phyloP scores from a whole-genome alignment of 176 grass and related monocot genomes.

The Phragmites australis region DNA sequence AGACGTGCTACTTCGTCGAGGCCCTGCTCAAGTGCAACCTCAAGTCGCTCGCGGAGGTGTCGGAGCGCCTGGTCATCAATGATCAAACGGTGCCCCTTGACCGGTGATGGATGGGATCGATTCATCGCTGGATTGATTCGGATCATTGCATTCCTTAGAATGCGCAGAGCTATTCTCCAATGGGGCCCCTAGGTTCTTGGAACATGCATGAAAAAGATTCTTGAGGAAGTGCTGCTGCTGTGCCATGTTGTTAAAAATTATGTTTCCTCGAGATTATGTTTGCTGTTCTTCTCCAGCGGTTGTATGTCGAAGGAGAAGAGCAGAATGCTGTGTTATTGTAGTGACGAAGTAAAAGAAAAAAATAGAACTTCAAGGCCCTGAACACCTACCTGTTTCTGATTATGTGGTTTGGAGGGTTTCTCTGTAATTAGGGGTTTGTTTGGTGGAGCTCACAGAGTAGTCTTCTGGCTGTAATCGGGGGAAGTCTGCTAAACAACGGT shows the following conservation, averaged over 20 bases:
- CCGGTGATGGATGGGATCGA: conserved; percentile 21
- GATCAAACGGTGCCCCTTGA: conserved; percentile 66
- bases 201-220: conserved; percentile 28
- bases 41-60: conserved; percentile 83
- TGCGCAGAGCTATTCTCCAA: conserved; percentile 47
- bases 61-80: conserved; percentile 64
- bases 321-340: conserved; percentile 32
- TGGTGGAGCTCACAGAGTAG: no score
- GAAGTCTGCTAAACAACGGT: no score
- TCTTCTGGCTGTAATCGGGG: no score
- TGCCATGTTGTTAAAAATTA: conserved; percentile 19
- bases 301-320: conserved; percentile 10
- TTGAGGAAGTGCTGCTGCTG: conserved; percentile 36
- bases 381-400: conserved; percentile 16
- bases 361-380: conserved; percentile 5
- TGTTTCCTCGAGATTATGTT: conserved; percentile 31
- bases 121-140: background rate
- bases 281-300: conserved; percentile 23
- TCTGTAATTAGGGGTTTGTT: no score
- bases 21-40: conserved; percentile 96
- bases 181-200: conserved; percentile 47
- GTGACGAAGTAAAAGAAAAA: conserved; percentile 22
- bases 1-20: conserved; percentile 92
- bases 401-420: conserved; percentile 16
- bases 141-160: conserved; percentile 23